Evolutionary conservation across 2,329 filamentous ascomycete genomes (phyloP).

Genomic region (Exophiala sideris): DNA sequence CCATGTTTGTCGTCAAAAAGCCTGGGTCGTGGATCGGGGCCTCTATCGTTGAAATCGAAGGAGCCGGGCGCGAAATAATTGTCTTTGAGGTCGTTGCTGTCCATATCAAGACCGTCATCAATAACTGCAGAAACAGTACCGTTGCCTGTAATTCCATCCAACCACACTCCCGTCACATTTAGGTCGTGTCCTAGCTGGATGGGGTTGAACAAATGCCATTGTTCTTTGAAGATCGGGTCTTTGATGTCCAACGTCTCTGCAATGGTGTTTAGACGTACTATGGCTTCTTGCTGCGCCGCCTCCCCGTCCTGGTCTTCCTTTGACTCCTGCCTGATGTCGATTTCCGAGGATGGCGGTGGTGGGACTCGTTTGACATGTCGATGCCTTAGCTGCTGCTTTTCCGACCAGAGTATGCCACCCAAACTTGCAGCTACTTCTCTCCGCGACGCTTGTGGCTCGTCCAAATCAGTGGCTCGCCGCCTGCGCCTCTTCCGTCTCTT

Average conservation of each 20-base stretch:
- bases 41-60: constrained; percentile 91
- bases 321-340: constrained; percentile 18
- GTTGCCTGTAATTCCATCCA: constrained; percentile 83
- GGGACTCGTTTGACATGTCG: constrained; percentile 59
- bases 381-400: constrained; percentile 69
- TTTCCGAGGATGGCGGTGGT: constrained; percentile 32
- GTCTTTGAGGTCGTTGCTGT: constrained; percentile 83
- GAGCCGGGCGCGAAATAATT: constrained; percentile 94
- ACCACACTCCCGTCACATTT: constrained; percentile 93
- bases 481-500: constrained; percentile 44
- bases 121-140: constrained; percentile 90
- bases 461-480: constrained; percentile 1
- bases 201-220: constrained; percentile 93
- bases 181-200: constrained; percentile 81
- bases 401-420: constrained; percentile 70
- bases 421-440: constrained; percentile 51
- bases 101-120: constrained; percentile 93
- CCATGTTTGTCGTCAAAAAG: constrained; percentile 84
- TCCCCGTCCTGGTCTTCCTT: constrained; percentile 13
- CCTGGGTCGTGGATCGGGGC: constrained; percentile 73
- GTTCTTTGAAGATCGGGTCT: constrained; percentile 88
- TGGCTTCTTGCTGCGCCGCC: constrained; percentile 43
- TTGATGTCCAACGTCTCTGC: constrained; percentile 67
- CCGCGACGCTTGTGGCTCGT: neutral
- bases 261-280: constrained; percentile 59